Percentiles rank a stretch among this genome's conserved stretches.
These are phyloP conservation scores for Chlamydomonas eustigma DNA, from an alignment of 139 green algal species.

Conservation along the genomic window DNA sequence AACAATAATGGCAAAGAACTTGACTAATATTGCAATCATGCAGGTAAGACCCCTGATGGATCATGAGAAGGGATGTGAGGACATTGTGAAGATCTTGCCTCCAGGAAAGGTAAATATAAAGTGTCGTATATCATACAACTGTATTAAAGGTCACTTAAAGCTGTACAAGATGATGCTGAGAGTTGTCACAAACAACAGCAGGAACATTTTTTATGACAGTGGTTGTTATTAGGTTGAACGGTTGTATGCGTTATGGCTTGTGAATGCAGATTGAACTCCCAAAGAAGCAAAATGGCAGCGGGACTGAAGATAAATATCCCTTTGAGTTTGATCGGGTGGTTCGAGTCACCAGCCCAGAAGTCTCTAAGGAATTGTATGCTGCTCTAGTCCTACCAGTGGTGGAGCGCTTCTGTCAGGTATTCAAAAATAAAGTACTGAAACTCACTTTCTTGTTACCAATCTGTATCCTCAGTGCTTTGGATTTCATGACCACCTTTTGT, in stretches of 20 bases:
- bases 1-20: too few relatives aligned
- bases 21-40: too few relatives aligned
- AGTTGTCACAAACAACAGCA: not conserved
- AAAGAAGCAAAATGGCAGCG: conserved; percentile 11
- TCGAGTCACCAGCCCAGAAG: not conserved
- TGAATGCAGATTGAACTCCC: conserved; percentile 17
- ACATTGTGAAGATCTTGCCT: conserved; percentile 4
- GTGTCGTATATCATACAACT: not conserved
- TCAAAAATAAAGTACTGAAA: too few relatives aligned
- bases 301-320: conserved; percentile 7
- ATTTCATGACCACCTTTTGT: too few relatives aligned
- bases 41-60: not conserved
- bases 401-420: conserved; percentile 27
- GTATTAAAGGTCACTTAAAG: not conserved
- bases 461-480: too few relatives aligned
- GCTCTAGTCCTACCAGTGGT: conserved; percentile 32
- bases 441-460: too few relatives aligned
- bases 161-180: not conserved
- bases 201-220: not conserved
- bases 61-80: not conserved
- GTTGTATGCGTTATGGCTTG: not conserved
- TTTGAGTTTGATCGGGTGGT: conserved; percentile 39
- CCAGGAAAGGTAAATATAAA: not conserved
- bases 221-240: not conserved
- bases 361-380: conserved; percentile 15